phyloP scores from a whole-genome alignment of 345 rosid species.

The Brassica rapa region DNA sequence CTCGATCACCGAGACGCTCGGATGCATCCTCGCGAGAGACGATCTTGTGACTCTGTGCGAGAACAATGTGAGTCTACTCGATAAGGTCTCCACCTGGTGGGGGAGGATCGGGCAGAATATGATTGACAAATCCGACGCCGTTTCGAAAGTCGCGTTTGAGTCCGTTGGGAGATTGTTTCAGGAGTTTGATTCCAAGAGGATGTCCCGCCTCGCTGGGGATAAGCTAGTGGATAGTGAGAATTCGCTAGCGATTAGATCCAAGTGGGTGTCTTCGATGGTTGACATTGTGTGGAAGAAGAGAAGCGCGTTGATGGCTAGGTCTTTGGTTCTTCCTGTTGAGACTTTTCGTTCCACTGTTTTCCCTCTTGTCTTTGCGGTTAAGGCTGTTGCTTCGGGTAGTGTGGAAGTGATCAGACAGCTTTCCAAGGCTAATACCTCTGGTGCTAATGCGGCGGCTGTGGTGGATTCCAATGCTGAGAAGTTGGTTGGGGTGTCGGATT shows the following conservation, averaged over 20 bases:
- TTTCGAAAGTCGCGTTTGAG: constrained; percentile 94
- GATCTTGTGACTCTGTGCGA: constrained; percentile 90
- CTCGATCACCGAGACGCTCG: constrained; percentile 87
- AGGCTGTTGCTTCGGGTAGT: constrained; percentile 88
- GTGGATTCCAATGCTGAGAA: constrained; percentile 84
- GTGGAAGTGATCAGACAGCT: constrained; percentile 73
- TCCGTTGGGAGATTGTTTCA: constrained; percentile 88
- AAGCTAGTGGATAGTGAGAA: constrained; percentile 95
- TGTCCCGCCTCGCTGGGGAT: constrained; percentile 76
- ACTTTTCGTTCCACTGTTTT: constrained; percentile 82
- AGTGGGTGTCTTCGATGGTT: constrained; percentile 88
- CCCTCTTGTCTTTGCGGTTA: constrained; percentile 82
- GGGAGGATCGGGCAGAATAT: constrained; percentile 74
- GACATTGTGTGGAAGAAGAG: constrained; percentile 83
- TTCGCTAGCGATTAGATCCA: constrained; percentile 83
- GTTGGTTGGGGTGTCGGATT: constrained; percentile 80
- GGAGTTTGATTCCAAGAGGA: constrained; percentile 74
- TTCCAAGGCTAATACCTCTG: constrained; percentile 55
- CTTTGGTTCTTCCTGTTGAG: constrained; percentile 83
- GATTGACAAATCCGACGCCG: constrained; percentile 80
- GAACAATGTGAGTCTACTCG: constrained; percentile 73
- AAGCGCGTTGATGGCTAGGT: constrained; percentile 79
- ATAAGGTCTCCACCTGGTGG: constrained; percentile 93
- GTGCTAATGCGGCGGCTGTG: constrained; percentile 44
- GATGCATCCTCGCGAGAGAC: constrained; percentile 88